Evolutionary conservation across 2,329 filamentous ascomycete species (phyloP).

Genomic region (Trichoderma cornu-damae): DNA sequence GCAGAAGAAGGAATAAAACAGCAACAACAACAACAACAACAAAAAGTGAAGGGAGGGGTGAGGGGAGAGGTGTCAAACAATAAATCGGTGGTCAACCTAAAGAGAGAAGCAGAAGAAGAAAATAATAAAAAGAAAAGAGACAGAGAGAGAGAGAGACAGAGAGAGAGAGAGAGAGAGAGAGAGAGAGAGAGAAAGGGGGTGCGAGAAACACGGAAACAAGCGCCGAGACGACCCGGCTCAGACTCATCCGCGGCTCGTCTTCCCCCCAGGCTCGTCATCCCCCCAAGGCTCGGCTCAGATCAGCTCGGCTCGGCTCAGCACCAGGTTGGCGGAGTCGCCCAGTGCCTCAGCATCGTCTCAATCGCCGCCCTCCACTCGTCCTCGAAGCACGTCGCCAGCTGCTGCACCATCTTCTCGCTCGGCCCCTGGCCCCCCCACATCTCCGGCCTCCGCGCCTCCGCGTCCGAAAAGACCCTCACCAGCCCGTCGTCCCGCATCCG

Average conservation of each 20-base stretch:
- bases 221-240: too few relatives aligned
- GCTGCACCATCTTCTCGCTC: constrained; percentile 48
- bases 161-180: too few relatives aligned
- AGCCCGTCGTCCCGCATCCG: constrained; percentile 62
- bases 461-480: constrained; percentile 54
- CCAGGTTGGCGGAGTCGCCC: constrained; percentile 56
- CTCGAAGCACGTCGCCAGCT: constrained; percentile 58
- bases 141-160: not conserved
- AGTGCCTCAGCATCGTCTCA: constrained; percentile 62
- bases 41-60: too few relatives aligned
- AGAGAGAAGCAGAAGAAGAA: too few relatives aligned
- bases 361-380: constrained; percentile 63
- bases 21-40: too few relatives aligned
- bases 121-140: not conserved
- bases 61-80: too few relatives aligned
- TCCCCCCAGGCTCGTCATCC: not conserved
- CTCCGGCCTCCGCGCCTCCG: constrained; percentile 56
- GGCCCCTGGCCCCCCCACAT: constrained; percentile 66
- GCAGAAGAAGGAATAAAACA: too few relatives aligned
- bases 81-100: too few relatives aligned
- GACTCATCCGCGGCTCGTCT: too few relatives aligned
- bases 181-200: not conserved
- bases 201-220: not conserved
- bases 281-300: too few relatives aligned
- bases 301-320: too few relatives aligned